Base-by-base conservation (phyloP, 371 early-diverging fungal species). In the Mortierella sp. region DNA sequence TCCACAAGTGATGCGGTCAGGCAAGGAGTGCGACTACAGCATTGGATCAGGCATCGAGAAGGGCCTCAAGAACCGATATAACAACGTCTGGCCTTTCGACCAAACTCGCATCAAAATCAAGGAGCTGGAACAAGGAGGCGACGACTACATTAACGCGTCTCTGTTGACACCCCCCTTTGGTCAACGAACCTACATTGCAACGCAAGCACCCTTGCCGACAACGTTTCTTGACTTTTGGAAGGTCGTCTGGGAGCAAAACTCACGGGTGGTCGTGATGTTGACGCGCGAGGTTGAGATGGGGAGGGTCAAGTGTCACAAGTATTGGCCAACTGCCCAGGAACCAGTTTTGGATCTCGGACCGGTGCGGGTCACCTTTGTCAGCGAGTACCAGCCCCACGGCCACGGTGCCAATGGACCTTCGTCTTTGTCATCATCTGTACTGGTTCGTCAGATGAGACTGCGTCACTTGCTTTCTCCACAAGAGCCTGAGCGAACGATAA, bases 151-250 rank as follows among this genome's bases (percentile, higher is more conserved):
- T 89, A 98, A 98, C 83, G 97, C 97, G 0, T 91, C 91, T 52
- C 88, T 85, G 54, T 65, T 94, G 44, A 84, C 72, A 52, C 88
- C 93, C 44, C 96, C 97, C 0, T 89, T 94, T 68, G 91, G 78
- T 24, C 34, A 60, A 3, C 77, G 70, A 38, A 70, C 75, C 0
- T 98, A 96, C 82, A 96, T 98, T 58, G 96, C 95, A 24, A 93
- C 97, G 0, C 98, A 98, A 88, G 98, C 96, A 0, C 98, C 98
- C 21, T 82, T 98, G 26, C 93, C 94, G 13, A 89, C 92, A 52
- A 97, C 98, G 0, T 90, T 95, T 65, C 91, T 90, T 14, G 98
- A 97, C 77, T 99, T 99, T 81, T 99, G 98, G 98, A 91, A 91
- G 68, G 94, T 98, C 90, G 89, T 95, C 19, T 97, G 96, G 96